Conservation (phyloP, 2,329 filamentous ascomycete species). For the Penicillium sp. region DNA sequence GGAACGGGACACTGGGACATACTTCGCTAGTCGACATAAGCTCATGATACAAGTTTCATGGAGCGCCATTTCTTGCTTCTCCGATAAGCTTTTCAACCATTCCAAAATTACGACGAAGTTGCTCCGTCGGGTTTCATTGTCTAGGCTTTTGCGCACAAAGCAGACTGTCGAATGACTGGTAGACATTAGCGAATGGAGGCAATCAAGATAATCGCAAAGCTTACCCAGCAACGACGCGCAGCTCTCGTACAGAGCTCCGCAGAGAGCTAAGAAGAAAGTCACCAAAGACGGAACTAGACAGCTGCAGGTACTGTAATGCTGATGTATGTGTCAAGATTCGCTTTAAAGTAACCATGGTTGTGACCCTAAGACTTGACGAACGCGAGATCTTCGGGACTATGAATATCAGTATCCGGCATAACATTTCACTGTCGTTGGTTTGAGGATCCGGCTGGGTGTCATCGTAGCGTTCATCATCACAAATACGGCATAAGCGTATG, state of each 20-base stretch:
- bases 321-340: constrained; percentile 71
- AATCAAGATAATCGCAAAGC: neutral
- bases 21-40: constrained; percentile 82
- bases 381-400: constrained; percentile 47
- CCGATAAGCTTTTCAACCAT: constrained; percentile 73
- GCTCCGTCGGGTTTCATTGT: constrained; percentile 55
- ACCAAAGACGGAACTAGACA: constrained; percentile 71
- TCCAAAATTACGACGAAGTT: constrained; percentile 75
- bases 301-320: constrained; percentile 63
- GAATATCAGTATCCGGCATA: constrained; percentile 51
- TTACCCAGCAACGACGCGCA: constrained; percentile 78
- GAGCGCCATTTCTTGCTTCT: constrained; percentile 68
- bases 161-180: constrained; percentile 65
- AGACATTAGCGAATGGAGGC: constrained; percentile 12
- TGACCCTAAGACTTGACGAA: constrained; percentile 67
- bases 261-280: constrained; percentile 83
- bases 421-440: constrained; percentile 33
- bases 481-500: constrained; percentile 41
- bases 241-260: constrained; percentile 81
- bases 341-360: constrained; percentile 73
- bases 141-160: constrained; percentile 63
- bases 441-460: constrained; percentile 21
- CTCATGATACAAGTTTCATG: constrained; percentile 86
- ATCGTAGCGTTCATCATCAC: constrained; percentile 38
- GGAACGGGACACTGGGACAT: constrained; percentile 30